A percentile compares a stretch with the other conserved stretches of the same genome.
These are phyloP conservation scores for Pseudonitzschia delicatissima DNA, from an alignment of 108 stramenopile species.

Conservation along the genomic window DNA sequence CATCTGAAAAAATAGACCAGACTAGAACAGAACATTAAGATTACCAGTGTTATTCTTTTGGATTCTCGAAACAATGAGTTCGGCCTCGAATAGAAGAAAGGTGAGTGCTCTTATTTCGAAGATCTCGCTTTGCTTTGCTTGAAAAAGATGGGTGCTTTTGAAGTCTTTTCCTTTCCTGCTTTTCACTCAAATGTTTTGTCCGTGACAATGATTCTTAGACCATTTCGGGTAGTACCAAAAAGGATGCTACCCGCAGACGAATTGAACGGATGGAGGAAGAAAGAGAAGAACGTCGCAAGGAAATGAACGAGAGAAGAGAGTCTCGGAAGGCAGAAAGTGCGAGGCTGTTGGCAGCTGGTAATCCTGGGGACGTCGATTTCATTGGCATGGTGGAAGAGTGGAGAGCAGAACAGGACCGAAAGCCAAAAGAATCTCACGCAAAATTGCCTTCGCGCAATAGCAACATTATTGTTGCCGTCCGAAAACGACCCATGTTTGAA, in stretches of 20 bases:
- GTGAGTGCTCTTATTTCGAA: neutral
- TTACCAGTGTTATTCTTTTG: too few relatives aligned
- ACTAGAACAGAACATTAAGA: too few relatives aligned
- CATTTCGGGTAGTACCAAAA: conserved; percentile 4
- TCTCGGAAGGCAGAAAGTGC: conserved; percentile 77
- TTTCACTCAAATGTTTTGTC: neutral
- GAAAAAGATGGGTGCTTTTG: neutral
- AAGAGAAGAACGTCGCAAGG: conserved; percentile 78
- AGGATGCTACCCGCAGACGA: conserved; percentile 61
- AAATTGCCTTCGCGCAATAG: neutral
- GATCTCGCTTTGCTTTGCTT: neutral
- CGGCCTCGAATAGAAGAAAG: neutral
- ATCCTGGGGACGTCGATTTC: conserved; percentile 98
- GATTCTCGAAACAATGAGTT: too few relatives aligned
- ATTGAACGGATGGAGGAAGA: conserved; percentile 90
- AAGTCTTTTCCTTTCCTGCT: neutral
- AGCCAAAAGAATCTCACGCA: conserved; percentile 4
- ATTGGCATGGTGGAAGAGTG: conserved; percentile 89
- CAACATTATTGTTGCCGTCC: conserved; percentile 88
- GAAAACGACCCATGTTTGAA: conserved; percentile 81
- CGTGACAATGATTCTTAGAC: neutral
- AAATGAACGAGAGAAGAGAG: conserved; percentile 66
- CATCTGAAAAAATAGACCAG: too few relatives aligned
- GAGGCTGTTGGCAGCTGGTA: conserved; percentile 82
- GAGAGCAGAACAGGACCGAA: conserved; percentile 56